These are phyloP conservation scores for Rosa rugosa DNA, from an alignment of 306 rosid genomes.

Conservation along the genomic window DNA sequence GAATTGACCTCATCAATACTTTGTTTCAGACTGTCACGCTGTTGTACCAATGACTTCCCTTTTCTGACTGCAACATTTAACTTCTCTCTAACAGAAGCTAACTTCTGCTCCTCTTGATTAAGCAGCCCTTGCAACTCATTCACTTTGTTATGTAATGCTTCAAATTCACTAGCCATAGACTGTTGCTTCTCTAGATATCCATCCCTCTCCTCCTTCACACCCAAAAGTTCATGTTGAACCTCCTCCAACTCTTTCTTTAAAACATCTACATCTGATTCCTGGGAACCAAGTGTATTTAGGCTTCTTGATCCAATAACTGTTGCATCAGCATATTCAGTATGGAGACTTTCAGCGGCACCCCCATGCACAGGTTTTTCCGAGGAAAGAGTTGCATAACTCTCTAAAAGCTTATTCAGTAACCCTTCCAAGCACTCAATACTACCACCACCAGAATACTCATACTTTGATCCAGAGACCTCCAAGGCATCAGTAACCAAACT, in stretches of 20 bases:
- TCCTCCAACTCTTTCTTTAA: slow-evolving; percentile 72
- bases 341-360: slow-evolving; percentile 30
- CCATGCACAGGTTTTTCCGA: slow-evolving; percentile 30
- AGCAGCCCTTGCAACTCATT: slow-evolving; percentile 75
- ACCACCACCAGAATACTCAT: slow-evolving; percentile 49
- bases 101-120: slow-evolving; percentile 87
- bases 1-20: slow-evolving; percentile 57
- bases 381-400: slow-evolving; percentile 46
- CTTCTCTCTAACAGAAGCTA: slow-evolving; percentile 84
- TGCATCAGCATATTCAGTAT: slow-evolving; percentile 35
- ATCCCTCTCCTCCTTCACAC: slow-evolving; percentile 67
- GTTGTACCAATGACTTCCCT: slow-evolving; percentile 89
- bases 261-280: slow-evolving; percentile 40
- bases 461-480: slow-evolving; percentile 42
- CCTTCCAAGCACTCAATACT: slow-evolving; percentile 66
- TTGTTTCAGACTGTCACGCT: slow-evolving; percentile 82
- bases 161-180: slow-evolving; percentile 57
- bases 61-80: slow-evolving; percentile 88
- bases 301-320: slow-evolving; percentile 43
- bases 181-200: slow-evolving; percentile 53
- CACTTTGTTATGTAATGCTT: slow-evolving; percentile 50
- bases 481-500: slow-evolving; percentile 58
- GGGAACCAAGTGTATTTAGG: slow-evolving; percentile 32
- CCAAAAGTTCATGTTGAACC: slow-evolving; percentile 55
- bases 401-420: slow-evolving; percentile 63